Conservation (phyloP, 768 basidiomycete species). For the Royoungia palumana region DNA sequence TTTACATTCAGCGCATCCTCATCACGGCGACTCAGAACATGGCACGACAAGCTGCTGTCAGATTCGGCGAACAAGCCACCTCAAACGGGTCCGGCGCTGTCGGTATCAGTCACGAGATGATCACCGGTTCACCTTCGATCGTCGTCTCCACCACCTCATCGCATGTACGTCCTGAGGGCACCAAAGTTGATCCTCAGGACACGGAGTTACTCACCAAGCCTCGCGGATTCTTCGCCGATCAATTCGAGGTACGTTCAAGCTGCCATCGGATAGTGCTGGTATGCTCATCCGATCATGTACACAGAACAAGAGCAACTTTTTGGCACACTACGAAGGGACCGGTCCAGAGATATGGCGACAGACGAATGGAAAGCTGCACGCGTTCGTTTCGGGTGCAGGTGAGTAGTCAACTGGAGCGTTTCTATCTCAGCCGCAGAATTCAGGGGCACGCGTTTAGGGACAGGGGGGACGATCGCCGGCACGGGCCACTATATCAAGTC, state of each 20-base stretch:
- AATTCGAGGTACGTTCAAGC: slow-evolving; percentile 66
- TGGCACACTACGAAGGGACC: slow-evolving; percentile 85
- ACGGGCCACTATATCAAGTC: slow-evolving; percentile 77
- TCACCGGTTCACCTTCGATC: slow-evolving; percentile 46
- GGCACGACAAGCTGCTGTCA: slow-evolving; percentile 71
- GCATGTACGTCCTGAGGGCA: slow-evolving; percentile 35
- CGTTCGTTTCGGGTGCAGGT: slow-evolving; percentile 91
- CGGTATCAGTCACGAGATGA: slow-evolving; percentile 32
- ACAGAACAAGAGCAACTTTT: slow-evolving; percentile 80
- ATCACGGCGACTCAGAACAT: slow-evolving; percentile 59
- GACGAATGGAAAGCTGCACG: slow-evolving; percentile 75
- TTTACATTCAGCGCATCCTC: not conserved
- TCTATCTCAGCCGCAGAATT: not conserved
- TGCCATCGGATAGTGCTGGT: not conserved
- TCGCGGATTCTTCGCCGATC: slow-evolving; percentile 91
- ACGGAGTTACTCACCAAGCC: slow-evolving; percentile 50
- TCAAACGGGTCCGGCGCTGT: slow-evolving; percentile 8
- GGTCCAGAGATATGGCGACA: slow-evolving; percentile 96
- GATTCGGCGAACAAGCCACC: slow-evolving; percentile 55
- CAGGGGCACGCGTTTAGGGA: slow-evolving; percentile 50
- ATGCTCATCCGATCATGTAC: not conserved
- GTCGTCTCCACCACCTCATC: slow-evolving; percentile 52
- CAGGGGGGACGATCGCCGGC: slow-evolving; percentile 93
- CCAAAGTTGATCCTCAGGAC: slow-evolving; percentile 33
- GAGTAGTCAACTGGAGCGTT: slow-evolving; percentile 4